These are phyloP conservation scores for Plasmodium gonderi DNA, from an alignment of 169 alveolate species.

Conservation along the genomic window DNA sequence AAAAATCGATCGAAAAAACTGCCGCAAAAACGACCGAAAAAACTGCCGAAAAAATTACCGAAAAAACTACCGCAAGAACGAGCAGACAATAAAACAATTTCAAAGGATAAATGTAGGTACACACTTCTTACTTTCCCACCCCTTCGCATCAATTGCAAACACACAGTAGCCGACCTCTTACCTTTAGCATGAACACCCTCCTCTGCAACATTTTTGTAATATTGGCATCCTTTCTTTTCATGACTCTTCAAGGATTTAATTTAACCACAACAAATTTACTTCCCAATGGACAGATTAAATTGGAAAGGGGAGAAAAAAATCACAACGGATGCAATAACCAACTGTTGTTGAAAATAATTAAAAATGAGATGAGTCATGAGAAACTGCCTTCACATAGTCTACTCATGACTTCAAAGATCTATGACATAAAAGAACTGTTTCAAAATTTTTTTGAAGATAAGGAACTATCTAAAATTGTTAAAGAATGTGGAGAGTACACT, in stretches of 20 bases:
- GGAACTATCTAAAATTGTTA: constrained; percentile 21
- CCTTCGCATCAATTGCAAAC: neutral
- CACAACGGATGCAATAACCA: constrained; percentile 8
- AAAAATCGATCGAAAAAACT: too few species aligned
- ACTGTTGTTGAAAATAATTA: constrained; percentile 15
- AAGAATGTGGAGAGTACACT: constrained; percentile 34
- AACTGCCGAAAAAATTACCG: too few species aligned
- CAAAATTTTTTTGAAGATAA: constrained; percentile 15
- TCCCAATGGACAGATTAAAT: neutral
- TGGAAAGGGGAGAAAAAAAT: neutral
- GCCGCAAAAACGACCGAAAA: too few species aligned
- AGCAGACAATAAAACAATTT: too few species aligned
- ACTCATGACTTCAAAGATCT: constrained; percentile 40
- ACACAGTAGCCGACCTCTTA: neutral
- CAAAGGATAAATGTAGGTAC: too few species aligned
- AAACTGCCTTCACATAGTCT: constrained; percentile 39
- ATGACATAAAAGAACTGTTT: constrained; percentile 26
- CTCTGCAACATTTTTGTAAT: neutral
- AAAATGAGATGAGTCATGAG: constrained; percentile 14
- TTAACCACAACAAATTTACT: neutral
- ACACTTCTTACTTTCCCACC: neutral
- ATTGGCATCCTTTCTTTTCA: constrained; percentile 3
- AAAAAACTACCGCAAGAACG: too few species aligned
- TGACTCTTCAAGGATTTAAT: neutral
- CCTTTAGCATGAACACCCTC: neutral